These are phyloP conservation scores for Persicaria tinctoria DNA, from an alignment of 148 eudicot genomes.

Conservation along the genomic window DNA sequence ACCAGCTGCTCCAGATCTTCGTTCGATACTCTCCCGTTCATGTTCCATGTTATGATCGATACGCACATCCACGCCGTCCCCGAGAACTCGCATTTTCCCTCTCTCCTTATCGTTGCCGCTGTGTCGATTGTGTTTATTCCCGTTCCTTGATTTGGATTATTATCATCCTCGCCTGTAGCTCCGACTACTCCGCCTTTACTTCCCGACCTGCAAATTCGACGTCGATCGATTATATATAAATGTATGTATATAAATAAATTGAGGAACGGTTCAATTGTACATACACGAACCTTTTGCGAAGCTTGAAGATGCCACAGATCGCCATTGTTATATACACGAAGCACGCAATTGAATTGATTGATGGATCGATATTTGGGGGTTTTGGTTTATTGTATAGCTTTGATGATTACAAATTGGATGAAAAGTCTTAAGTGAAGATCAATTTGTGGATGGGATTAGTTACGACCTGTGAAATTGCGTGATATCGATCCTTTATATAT, in stretches of 20 bases:
- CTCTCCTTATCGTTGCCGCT: constrained; percentile 1
- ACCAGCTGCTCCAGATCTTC: constrained; percentile 35
- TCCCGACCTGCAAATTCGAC: background rate
- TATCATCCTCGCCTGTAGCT: background rate
- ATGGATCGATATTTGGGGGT: too few relatives aligned
- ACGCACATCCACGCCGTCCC: constrained; percentile 29
- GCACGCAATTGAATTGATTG: background rate
- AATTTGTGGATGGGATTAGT: too few relatives aligned
- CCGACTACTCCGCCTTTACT: background rate
- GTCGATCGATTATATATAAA: background rate
- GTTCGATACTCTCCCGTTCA: constrained; percentile 39
- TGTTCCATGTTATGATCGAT: constrained; percentile 43
- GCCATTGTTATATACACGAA: background rate
- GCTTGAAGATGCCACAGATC: background rate
- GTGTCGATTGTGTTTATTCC: constrained; percentile 33
- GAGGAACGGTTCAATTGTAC: background rate
- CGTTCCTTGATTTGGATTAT: constrained; percentile 26
- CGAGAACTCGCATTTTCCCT: constrained; percentile 26
- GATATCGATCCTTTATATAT: too few relatives aligned
- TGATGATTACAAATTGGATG: too few relatives aligned
- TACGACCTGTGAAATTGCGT: too few relatives aligned
- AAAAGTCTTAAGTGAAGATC: too few relatives aligned
- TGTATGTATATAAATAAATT: background rate
- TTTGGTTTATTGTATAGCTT: too few relatives aligned
- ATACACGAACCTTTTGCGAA: background rate